Conservation (phyloP, 2,329 filamentous ascomycete species). For the Botrytis sinoallii region DNA sequence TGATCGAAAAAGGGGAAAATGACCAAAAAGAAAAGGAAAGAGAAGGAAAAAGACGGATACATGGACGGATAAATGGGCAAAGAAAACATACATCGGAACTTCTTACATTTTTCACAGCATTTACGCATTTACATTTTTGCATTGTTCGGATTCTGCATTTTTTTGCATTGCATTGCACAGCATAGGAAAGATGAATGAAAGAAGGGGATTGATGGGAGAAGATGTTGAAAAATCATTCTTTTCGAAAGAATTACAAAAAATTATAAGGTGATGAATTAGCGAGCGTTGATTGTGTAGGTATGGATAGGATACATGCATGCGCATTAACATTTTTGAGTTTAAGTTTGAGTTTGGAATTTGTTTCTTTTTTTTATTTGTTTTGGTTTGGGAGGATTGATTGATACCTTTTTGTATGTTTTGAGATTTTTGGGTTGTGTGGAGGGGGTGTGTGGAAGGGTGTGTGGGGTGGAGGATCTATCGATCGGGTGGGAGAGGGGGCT, state of each 20-base stretch:
- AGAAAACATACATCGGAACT: neutral
- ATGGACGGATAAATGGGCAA: neutral
- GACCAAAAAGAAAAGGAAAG: neutral
- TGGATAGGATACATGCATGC: neutral
- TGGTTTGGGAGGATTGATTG: neutral
- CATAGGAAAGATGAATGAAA: neutral
- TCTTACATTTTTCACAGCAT: neutral
- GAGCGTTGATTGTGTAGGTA: neutral
- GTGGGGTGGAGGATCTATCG: neutral
- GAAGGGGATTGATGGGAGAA: neutral
- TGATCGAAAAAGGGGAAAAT: neutral
- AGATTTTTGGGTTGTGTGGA: neutral
- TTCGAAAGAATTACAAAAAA: neutral
- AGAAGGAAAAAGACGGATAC: neutral
- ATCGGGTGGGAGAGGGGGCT: neutral
- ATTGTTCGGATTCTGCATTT: neutral
- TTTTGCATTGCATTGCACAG: neutral
- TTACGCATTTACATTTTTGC: neutral
- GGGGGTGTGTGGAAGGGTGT: no score
- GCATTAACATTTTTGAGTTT: neutral
- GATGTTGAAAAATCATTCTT: neutral
- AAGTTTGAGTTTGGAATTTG: neutral
- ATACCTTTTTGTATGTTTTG: neutral
- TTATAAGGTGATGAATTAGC: neutral
- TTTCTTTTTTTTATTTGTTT: neutral